Base-by-base conservation (phyloP, 2,329 filamentous ascomycete species). In the Grosmannia clavigera region DNA sequence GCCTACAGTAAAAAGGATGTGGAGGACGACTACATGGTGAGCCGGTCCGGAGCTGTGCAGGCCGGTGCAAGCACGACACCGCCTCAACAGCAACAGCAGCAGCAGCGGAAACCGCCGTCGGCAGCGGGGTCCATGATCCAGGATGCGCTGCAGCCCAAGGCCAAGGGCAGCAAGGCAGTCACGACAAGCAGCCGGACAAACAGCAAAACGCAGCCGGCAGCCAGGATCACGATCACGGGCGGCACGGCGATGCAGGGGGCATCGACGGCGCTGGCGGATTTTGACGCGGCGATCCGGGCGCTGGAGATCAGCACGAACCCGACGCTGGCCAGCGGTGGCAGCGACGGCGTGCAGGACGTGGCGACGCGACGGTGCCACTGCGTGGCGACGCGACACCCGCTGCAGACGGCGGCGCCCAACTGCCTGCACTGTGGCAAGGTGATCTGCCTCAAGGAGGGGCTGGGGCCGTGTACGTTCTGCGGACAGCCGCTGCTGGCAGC, bases 301-400 rank as follows among this genome's bases (percentile, higher is more conserved):
- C 81, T 99, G 7, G 94, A 99, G 70, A 81, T 96, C n/a, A 88
- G 88, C 58, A 96, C 92, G 2, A 96, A 96, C 68, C 90, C 91
- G 0, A 82, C 84, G 0, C 73, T 91, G 58, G 35, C 66, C 61
- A n/a, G 25, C 27, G 5, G n/a, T 31, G 27, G 14, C 22, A 46
- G 55, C 31, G 38, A 9, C 59, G 61, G 58, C 1, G 73, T 78
- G 48, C 75, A 74, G 9, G 78, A 80, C 62, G 76, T 84, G 31
- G 74, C 76, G 11, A 78, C 83, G 57, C 81, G 87, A 7, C 84
- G 84, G 60, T 99, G 94, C 72, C 88, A 88, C 67, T 99, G 94
- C 71, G 90, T 95, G 68, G 94, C 89, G 0, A 85, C 88, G 0
- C 83, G 89, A 1, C 94, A 99, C 71, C 89, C 92, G 0, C 81